phyloP scores from a whole-genome alignment of 2,329 filamentous ascomycete species.

The Cordyceps pruinosa region DNA sequence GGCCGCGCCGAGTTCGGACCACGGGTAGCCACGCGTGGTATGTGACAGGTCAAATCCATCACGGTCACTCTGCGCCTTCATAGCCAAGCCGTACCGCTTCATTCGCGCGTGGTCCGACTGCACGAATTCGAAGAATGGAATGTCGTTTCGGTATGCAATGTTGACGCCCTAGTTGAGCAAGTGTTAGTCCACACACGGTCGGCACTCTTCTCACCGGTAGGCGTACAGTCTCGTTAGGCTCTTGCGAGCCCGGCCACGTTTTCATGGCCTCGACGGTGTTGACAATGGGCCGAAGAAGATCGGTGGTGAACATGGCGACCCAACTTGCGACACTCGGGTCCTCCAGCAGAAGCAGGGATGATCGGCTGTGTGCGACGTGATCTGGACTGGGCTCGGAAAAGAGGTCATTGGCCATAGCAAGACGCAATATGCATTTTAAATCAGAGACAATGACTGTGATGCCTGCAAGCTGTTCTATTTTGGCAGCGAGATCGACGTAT shows the following conservation, averaged over 20 bases:
- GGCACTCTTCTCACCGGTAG: not conserved
- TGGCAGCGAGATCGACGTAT: constrained; percentile 20
- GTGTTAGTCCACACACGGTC: not conserved
- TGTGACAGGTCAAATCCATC: constrained; percentile 19
- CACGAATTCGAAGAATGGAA: constrained; percentile 23
- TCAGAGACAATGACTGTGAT: constrained; percentile 28
- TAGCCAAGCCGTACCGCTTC: constrained; percentile 26
- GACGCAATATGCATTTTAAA: constrained; percentile 31
- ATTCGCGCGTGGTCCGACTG: constrained; percentile 20
- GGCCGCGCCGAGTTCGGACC: constrained; percentile 19
- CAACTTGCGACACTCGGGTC: constrained; percentile 24
- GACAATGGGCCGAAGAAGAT: constrained; percentile 25
- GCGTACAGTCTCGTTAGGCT: constrained; percentile 26
- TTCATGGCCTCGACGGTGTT: constrained; percentile 28
- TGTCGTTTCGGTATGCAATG: constrained; percentile 20
- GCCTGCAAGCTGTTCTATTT: constrained; percentile 28
- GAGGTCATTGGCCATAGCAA: constrained; percentile 32
- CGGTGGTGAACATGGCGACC: constrained; percentile 24
- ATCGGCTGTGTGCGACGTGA: constrained; percentile 32
- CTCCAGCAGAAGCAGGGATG: constrained; percentile 25
- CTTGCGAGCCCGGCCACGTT: constrained; percentile 30
- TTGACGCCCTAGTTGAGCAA: constrained; percentile 19
- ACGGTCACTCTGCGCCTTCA: constrained; percentile 22
- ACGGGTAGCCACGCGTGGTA: constrained; percentile 19
- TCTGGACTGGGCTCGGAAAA: constrained; percentile 33